Base-by-base conservation (phyloP, 768 basidiomycete genomes). In the Thelephora ganbajun region DNA sequence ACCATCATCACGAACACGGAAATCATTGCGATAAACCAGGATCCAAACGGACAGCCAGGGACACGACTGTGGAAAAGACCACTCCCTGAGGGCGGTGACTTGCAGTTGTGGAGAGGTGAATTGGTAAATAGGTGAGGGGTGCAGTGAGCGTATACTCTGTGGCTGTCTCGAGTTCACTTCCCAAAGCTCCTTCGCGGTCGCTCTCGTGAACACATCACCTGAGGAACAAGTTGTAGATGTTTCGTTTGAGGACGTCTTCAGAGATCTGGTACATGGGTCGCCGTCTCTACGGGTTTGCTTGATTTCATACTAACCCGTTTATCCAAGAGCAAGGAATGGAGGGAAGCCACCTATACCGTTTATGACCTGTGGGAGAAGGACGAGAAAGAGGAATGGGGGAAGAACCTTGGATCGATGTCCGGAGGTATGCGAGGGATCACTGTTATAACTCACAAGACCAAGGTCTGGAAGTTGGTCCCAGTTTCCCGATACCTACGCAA, bases 1-100 rank as follows among this genome's bases (percentile, higher is more conserved):
- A 48, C 53, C 0, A 68, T 69, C 53, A 63, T 69, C 51, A 63
- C 61, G 19, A 69, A 69, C 53, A 57, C 63, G 34, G 63, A 60
- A 7, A 53, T 69, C 47, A 66, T 69, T 33, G 63, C 53, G 1
- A 55, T 65, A 20, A 67, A 63, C 48, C 56, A 65, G 48, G 67
- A 69, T 50, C 35, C 59, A 6, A 48, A 43, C 11, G 61, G 62
- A 23, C 52, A 54, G 0, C 59, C 67, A 5, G 66, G 60, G 5
- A 58, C 49, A 42, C 62, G 65, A 5, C 53, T 63, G 37, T 67
- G 66, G 65, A 65, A 65, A 49, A 49, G 49, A 12, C 41, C 55
- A 18, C 51, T 60, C 9, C 20, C 36, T 11, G 54, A 50, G 30
- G 59, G 55, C n/a, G 62, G 60, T 12, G 58, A 63, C 26, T 44